A percentile compares a stretch with the other conserved stretches of the same genome.
Evolutionary conservation across 1,284 basidiomycete genomes (phyloP).

Genomic region (Papiliotrema flavescens): DNA sequence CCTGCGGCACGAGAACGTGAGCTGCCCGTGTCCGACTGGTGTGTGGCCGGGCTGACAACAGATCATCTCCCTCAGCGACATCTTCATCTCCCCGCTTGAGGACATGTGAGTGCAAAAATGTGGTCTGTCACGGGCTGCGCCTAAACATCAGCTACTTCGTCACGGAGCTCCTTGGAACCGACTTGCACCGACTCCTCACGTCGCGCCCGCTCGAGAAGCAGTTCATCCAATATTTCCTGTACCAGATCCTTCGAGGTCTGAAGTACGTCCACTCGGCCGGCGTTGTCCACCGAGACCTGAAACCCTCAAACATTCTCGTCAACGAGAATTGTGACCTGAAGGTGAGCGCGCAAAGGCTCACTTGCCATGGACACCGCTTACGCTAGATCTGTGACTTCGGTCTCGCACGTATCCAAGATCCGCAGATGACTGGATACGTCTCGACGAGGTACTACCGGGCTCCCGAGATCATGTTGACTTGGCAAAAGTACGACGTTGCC

Average conservation of each 20-base stretch:
- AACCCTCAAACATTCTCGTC: conserved; percentile 99
- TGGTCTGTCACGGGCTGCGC: too few relatives aligned
- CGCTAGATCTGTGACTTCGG: conserved; percentile 97
- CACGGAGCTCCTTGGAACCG: conserved; percentile 97
- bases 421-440: conserved; percentile 99
- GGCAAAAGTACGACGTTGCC: conserved; percentile 99
- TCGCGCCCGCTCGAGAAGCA: conserved; percentile 97
- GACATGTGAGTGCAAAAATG: conserved; percentile 75
- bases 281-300: conserved; percentile 98
- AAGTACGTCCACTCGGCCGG: conserved; percentile 99
- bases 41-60: conserved; percentile 42
- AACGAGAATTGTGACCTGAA: conserved; percentile 99
- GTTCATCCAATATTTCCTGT: conserved; percentile 99
- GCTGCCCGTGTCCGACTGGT: conserved; percentile 13
- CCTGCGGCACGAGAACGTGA: conserved; percentile 95
- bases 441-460: conserved; percentile 98
- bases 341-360: conserved; percentile 44
- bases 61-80: conserved; percentile 98
- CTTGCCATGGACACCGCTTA: not conserved
- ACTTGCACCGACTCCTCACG: conserved; percentile 93
- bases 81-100: conserved; percentile 97
- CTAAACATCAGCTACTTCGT: conserved; percentile 85
- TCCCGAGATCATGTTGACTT: conserved; percentile 99
- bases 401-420: conserved; percentile 83
- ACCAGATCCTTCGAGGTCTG: conserved; percentile 95